Evolutionary conservation across 2,329 filamentous ascomycete species (phyloP).

Genomic region (Shiraia bambusicola): DNA sequence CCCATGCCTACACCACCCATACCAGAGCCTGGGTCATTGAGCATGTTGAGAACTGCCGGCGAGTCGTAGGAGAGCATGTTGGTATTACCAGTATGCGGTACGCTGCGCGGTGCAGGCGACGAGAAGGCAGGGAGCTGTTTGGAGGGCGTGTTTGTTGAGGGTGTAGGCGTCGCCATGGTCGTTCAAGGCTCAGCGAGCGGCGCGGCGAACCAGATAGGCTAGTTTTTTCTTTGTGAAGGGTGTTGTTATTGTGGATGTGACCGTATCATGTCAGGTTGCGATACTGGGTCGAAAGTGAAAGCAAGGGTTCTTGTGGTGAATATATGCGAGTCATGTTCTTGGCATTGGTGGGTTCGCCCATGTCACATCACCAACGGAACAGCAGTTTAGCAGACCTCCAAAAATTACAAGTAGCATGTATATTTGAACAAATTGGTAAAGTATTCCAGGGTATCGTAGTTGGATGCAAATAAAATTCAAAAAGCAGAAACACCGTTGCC

Average conservation of each 20-base stretch:
- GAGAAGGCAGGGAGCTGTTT: conserved; percentile 43
- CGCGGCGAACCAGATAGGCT: background rate
- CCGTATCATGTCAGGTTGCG: background rate
- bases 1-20: conserved; percentile 37
- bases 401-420: background rate
- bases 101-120: conserved; percentile 46
- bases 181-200: background rate
- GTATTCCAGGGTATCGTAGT: conserved; percentile 9
- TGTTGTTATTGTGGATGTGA: conserved; percentile 11
- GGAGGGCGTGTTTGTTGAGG: conserved; percentile 41
- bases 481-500: background rate
- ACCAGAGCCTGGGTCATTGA: conserved; percentile 44
- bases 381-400: background rate
- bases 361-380: background rate
- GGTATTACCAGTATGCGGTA: conserved; percentile 43
- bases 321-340: conserved; percentile 28
- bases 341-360: conserved; percentile 7
- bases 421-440: background rate
- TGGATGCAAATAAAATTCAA: background rate
- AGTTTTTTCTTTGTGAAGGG: background rate
- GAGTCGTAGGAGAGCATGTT: conserved; percentile 45
- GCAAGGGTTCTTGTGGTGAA: conserved; percentile 5
- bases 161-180: conserved; percentile 42
- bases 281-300: conserved; percentile 2
- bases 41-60: conserved; percentile 47